phyloP scores from a whole-genome alignment of 164 flowering plant genomes.

The Houttuynia cordata region DNA sequence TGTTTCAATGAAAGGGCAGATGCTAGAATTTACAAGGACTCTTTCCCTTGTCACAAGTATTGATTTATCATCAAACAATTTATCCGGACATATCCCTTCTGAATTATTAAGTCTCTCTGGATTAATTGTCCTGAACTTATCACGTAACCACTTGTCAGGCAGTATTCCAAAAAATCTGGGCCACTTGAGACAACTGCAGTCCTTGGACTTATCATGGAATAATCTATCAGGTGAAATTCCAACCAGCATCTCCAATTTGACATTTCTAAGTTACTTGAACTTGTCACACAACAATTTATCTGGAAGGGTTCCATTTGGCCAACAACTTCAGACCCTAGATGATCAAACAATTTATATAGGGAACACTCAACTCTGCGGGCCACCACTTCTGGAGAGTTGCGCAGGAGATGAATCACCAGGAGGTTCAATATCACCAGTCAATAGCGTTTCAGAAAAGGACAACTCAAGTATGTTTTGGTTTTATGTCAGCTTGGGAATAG shows the following conservation, averaged over 20 bases:
- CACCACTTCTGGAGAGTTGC: no score
- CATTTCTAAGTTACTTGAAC: conserved; percentile 49
- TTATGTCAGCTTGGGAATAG: no score
- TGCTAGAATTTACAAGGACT: conserved; percentile 1
- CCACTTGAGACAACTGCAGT: conserved; percentile 10
- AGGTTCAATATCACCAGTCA: no score
- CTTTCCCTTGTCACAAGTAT: conserved; percentile 3
- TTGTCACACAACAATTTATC: conserved; percentile 29
- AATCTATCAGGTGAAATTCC: conserved; percentile 72
- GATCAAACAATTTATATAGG: no score
- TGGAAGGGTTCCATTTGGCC: conserved; percentile 15
- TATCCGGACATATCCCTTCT: not conserved
- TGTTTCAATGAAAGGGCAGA: conserved; percentile 1
- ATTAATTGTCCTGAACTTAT: no score
- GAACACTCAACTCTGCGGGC: no score
- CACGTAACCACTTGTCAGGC: conserved; percentile 13
- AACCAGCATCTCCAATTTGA: conserved; percentile 53
- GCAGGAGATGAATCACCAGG: no score
- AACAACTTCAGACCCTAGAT: conserved; percentile 3
- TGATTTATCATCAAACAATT: not conserved
- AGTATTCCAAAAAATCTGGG: conserved; percentile 16
- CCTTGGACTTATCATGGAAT: conserved; percentile 52
- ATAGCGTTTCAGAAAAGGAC: no score
- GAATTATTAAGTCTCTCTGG: no score
- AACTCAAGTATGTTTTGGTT: no score